These are phyloP conservation scores for Claviceps digitariae DNA, from an alignment of 2,329 filamentous ascomycete genomes.

Conservation along the genomic window DNA sequence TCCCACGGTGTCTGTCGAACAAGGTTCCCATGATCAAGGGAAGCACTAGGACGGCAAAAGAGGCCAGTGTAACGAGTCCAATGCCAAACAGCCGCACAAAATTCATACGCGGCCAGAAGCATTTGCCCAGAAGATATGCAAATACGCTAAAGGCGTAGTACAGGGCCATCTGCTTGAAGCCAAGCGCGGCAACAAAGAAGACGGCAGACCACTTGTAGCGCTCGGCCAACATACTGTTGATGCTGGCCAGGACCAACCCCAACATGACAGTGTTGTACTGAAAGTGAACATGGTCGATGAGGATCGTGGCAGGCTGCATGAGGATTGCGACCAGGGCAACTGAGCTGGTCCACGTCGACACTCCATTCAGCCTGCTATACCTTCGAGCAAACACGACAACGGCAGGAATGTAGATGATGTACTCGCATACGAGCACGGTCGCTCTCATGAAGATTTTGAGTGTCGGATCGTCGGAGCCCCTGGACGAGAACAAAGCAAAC, in stretches of 20 bases:
- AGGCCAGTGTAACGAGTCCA: conserved; percentile 53
- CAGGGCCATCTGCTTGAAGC: conserved; percentile 98
- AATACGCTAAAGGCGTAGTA: conserved; percentile 94
- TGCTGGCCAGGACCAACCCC: conserved; percentile 70
- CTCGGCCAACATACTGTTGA: conserved; percentile 79
- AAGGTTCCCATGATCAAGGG: conserved; percentile 62
- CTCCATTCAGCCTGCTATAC: conserved; percentile 60
- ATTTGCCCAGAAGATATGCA: conserved; percentile 77
- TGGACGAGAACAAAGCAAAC: conserved; percentile 76
- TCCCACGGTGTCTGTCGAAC: conserved; percentile 53
- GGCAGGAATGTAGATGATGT: conserved; percentile 77
- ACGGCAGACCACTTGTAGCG: conserved; percentile 78
- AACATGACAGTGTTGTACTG: conserved; percentile 99
- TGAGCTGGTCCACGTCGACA: conserved; percentile 69
- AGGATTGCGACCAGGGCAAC: conserved; percentile 81
- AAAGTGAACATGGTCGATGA: conserved; percentile 92
- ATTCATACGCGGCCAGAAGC: conserved; percentile 61
- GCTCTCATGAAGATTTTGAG: conserved; percentile 95
- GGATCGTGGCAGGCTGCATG: conserved; percentile 79
- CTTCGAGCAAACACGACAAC: conserved; percentile 73
- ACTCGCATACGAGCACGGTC: conserved; percentile 82
- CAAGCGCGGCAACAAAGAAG: conserved; percentile 87
- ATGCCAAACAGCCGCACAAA: conserved; percentile 59
- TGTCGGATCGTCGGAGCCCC: conserved; percentile 62
- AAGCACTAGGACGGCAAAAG: conserved; percentile 62